phyloP scores from a whole-genome alignment of 148 eudicot genomes.

The Vaccinium corymbosum region DNA sequence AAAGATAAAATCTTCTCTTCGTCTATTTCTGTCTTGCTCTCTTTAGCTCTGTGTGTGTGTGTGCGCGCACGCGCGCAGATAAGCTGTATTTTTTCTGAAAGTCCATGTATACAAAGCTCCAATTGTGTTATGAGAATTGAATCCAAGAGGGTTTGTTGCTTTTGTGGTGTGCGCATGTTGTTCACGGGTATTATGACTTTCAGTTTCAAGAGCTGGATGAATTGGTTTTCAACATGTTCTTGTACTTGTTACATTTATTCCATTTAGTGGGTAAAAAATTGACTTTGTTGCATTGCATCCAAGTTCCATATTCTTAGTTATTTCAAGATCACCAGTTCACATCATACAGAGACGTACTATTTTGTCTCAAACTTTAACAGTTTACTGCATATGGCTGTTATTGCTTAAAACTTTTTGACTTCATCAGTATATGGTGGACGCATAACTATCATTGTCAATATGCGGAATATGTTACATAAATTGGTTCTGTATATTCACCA shows the following conservation, averaged over 20 bases:
- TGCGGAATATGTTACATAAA: background rate
- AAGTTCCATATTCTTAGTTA: background rate
- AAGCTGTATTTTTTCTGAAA: background rate
- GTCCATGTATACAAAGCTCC: background rate
- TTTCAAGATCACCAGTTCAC: background rate
- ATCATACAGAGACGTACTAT: background rate
- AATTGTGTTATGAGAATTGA: background rate
- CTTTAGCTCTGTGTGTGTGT: background rate
- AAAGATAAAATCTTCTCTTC: background rate
- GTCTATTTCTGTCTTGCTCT: background rate
- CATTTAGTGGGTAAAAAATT: background rate
- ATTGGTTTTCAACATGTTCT: background rate
- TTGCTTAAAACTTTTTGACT: background rate
- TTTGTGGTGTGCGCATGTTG: background rate
- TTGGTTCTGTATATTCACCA: background rate
- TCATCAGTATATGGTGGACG: background rate
- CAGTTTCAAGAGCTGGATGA: constrained; percentile 1
- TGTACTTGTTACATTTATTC: background rate
- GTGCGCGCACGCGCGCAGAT: no score
- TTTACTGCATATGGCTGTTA: background rate
- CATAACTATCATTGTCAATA: background rate
- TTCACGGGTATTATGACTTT: background rate
- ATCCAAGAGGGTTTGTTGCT: background rate
- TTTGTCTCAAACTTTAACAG: background rate
- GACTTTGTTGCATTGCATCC: background rate